A percentile compares a stretch with the other conserved stretches of the same genome.
phyloP scores from a whole-genome alignment of 768 basidiomycete species.

The Hirschioporus abietinus region DNA sequence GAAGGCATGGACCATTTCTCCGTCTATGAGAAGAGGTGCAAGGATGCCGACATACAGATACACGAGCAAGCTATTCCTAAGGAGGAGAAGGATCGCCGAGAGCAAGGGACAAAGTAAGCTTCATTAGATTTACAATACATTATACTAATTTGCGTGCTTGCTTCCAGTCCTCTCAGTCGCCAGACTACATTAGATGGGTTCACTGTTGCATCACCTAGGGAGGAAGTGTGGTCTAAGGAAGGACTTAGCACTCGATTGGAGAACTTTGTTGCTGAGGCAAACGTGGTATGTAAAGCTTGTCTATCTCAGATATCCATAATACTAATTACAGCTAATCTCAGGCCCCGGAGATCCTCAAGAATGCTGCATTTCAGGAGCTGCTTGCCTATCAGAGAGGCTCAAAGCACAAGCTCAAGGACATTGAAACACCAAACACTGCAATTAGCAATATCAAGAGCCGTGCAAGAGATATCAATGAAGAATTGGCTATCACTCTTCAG shows the following conservation, averaged over 20 bases:
- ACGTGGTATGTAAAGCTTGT: neutral
- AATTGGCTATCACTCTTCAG: neutral
- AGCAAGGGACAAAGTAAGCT: neutral
- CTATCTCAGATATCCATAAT: too few relatives aligned
- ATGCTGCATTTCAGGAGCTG: neutral
- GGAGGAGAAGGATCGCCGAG: neutral
- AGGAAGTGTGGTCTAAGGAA: neutral
- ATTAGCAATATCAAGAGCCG: neutral
- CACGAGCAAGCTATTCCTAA: neutral
- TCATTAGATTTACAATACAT: neutral
- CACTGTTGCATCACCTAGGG: neutral
- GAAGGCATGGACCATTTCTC: neutral
- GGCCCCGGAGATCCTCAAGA: neutral
- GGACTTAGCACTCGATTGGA: neutral
- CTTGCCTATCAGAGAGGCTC: neutral
- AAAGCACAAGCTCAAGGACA: neutral
- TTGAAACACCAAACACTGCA: neutral
- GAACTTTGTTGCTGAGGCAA: neutral
- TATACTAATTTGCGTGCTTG: neutral
- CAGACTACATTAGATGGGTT: neutral
- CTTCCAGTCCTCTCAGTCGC: neutral
- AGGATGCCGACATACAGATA: neutral
- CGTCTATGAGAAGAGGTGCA: neutral
- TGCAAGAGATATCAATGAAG: neutral
- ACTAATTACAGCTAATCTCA: neutral